Evolutionary conservation across 805 yeast genomes (phyloP).

Genomic region (Starmerella ratchasimensis): DNA sequence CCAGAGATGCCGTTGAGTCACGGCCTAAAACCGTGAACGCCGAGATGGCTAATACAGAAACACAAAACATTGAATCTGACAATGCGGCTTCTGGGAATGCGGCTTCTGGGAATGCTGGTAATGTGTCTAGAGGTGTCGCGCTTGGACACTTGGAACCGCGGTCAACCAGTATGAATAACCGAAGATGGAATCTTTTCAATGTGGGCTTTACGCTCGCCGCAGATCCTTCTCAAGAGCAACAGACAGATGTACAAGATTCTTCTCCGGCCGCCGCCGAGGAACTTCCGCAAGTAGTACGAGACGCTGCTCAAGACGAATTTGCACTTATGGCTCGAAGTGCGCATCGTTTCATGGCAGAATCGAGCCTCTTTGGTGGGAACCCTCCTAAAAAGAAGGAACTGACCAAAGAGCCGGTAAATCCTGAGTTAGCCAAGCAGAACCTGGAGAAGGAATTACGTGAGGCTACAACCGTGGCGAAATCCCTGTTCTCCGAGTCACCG

Average conservation of each 20-base stretch:
- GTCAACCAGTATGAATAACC: constrained; percentile 1
- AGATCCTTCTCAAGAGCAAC: neutral
- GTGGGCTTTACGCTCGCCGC: constrained; percentile 16
- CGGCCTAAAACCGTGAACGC: neutral
- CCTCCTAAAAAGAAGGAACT: too few relatives aligned
- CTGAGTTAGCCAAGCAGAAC: neutral
- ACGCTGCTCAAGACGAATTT: constrained; percentile 11
- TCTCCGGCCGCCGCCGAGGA: neutral
- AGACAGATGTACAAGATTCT: neutral
- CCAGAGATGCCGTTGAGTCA: neutral
- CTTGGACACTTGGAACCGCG: neutral
- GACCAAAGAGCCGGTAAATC: too few relatives aligned
- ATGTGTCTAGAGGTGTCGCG: neutral
- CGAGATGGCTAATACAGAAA: neutral
- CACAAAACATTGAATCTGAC: neutral
- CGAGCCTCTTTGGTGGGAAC: constrained; percentile 17
- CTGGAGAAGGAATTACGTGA: neutral
- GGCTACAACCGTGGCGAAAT: constrained; percentile 1
- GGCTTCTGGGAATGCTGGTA: neutral
- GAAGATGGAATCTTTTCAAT: constrained; percentile 15
- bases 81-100: neutral
- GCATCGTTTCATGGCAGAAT: constrained; percentile 10
- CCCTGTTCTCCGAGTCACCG: constrained; percentile 10
- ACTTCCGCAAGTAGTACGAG: neutral
- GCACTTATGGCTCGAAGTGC: constrained; percentile 8